Evolutionary conservation across 768 basidiomycete genomes (phyloP), one percentile per base, ranked within the genome.

Genomic region (Mrakia hoshinonis): DNA sequence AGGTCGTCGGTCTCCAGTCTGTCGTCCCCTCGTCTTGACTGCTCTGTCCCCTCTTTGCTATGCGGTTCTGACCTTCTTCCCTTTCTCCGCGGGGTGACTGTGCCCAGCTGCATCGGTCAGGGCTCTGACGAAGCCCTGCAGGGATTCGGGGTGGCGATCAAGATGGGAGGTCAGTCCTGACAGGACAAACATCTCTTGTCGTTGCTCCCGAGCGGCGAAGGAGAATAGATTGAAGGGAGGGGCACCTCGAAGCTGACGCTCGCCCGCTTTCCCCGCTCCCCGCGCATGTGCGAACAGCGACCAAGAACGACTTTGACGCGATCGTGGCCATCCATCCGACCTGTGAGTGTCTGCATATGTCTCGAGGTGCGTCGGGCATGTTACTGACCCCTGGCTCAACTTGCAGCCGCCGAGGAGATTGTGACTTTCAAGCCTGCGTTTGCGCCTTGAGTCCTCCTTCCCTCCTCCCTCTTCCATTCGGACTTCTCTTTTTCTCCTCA

Each of bases 71-170:
- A 18, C 22, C 54, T 36, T 2, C 36, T 60, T 22, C 34, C 4
- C 31, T 43, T 15, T 43, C 6, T 43, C 43, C 43, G 15, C 15
- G 43, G 43, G 7, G 43, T 43, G 43, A 43, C 43, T 43, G 13
- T 38, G 31, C 11, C 15, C 58, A 61, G 58, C 67, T 43, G 43
- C 22, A 46, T 68, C 22, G 67, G 67, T 5, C 26, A 13, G 20
- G 67, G 67, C 1, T 29, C 54, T 18, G 67, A 68, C 29, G 67
- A 68, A 39, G 29, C 58, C n/a, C 54, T 68, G 6, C 67, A 68
- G 39, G 67, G 67, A 4, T 68, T 68, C 29, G 67, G 52, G 24
- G 67, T 68, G 18, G 67, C 67, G 13, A 47, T 68, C 26, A 68
- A 68, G 54, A 47, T 58, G 54, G 54, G 67, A 38, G 58, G 58